These are phyloP conservation scores for Poterioochromonas sp. DNA, from an alignment of 352 stramenopile species.

Conservation along the genomic window DNA sequence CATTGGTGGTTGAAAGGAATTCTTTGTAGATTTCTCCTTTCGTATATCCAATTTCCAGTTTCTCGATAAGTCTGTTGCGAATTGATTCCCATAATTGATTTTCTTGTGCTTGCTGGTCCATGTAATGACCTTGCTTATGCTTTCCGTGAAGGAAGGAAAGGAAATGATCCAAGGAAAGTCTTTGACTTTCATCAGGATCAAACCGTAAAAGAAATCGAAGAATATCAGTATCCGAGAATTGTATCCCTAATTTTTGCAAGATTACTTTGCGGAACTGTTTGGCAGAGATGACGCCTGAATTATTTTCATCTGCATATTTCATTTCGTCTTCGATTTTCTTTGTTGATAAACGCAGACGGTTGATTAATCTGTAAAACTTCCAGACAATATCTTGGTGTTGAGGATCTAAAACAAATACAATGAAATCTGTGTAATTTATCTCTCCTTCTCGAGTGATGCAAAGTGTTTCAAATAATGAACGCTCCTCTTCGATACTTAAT, in stretches of 20 bases:
- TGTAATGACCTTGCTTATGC: too few relatives aligned
- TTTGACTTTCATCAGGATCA: constrained; percentile 15
- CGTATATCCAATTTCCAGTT: not conserved
- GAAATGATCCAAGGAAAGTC: too few relatives aligned
- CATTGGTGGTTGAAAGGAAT: not conserved
- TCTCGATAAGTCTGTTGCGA: not conserved
- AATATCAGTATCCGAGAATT: not conserved
- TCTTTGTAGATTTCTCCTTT: not conserved
- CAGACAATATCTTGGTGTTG: constrained; percentile 19
- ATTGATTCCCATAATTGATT: not conserved
- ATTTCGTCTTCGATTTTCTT: not conserved
- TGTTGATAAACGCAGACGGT: not conserved
- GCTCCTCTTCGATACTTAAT: not conserved
- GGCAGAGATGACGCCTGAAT: not conserved
- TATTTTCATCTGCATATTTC: not conserved
- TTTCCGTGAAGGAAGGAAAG: too few relatives aligned
- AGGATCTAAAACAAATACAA: constrained; percentile 23
- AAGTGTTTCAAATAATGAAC: not conserved
- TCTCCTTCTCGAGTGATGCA: not conserved
- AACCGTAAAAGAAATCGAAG: constrained; percentile 8
- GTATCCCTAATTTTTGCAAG: not conserved
- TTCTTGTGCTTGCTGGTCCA: too few relatives aligned
- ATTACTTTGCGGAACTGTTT: constrained; percentile 20
- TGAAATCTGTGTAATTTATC: not conserved
- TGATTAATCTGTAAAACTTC: not conserved